Conservation (phyloP, 192 early-diverging fungal genomes). For the Coemansia sp. region DNA sequence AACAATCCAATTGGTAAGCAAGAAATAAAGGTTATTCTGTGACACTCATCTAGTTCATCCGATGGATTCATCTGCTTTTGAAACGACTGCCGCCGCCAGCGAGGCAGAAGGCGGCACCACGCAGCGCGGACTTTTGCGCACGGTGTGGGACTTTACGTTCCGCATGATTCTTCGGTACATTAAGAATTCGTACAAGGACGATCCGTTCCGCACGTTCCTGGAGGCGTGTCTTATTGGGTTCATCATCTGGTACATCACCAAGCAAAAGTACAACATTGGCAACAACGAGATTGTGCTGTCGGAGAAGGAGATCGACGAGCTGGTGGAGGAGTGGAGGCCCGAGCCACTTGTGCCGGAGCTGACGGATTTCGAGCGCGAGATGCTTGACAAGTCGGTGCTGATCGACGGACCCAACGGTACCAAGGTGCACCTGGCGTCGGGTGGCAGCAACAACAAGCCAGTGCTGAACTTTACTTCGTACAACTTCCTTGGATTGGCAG, state of each 20-base stretch:
- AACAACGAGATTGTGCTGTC: slow-evolving; percentile 76
- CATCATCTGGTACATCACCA: slow-evolving; percentile 85
- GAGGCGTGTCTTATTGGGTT: slow-evolving; percentile 84
- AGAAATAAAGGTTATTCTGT: not conserved
- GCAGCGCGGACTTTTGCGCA: slow-evolving; percentile 32
- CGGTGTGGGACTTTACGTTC: slow-evolving; percentile 54
- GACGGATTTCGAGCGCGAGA: slow-evolving; percentile 67
- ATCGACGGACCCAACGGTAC: slow-evolving; percentile 63
- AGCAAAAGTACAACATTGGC: slow-evolving; percentile 79
- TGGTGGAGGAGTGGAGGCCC: slow-evolving; percentile 93
- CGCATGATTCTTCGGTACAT: slow-evolving; percentile 79
- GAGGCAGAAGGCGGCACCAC: slow-evolving; percentile 3
- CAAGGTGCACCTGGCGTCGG: slow-evolving; percentile 52
- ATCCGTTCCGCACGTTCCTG: slow-evolving; percentile 84
- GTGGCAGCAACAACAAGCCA: slow-evolving; percentile 36
- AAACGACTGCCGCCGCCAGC: not conserved
- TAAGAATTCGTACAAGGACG: slow-evolving; percentile 90
- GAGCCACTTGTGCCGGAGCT: slow-evolving; percentile 87
- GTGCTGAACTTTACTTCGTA: slow-evolving; percentile 77
- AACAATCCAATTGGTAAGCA: not conserved
- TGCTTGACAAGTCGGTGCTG: slow-evolving; percentile 76
- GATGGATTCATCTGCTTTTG: slow-evolving; percentile 25
- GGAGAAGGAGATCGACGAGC: slow-evolving; percentile 93
- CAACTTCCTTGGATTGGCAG: slow-evolving; percentile 87
- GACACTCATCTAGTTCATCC: not conserved